These are phyloP conservation scores for Hymenoscyphus occultus DNA, from an alignment of 2,329 filamentous ascomycete genomes.

Conservation along the genomic window DNA sequence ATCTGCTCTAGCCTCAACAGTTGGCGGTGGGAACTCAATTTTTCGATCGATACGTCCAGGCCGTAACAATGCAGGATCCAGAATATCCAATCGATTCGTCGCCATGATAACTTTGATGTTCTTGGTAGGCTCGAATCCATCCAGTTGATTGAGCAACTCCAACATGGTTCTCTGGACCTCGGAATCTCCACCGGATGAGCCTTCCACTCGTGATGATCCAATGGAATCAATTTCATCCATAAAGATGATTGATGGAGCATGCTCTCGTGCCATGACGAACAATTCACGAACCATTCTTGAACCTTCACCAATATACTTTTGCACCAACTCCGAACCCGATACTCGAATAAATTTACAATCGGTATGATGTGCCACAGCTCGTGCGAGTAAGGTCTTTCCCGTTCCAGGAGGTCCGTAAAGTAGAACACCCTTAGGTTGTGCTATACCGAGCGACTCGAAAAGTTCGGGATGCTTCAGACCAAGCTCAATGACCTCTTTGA, in stretches of 20 bases:
- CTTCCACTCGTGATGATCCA: slow-evolving; percentile 93
- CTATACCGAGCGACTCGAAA: slow-evolving; percentile 98
- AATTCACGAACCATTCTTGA: slow-evolving; percentile 97
- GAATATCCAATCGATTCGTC: slow-evolving; percentile 94
- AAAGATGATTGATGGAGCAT: slow-evolving; percentile 98
- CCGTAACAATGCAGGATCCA: slow-evolving; percentile 89
- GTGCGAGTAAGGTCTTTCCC: slow-evolving; percentile 90
- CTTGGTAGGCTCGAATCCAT: slow-evolving; percentile 98
- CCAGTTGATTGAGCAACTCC: slow-evolving; percentile 95
- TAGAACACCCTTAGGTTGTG: slow-evolving; percentile 94
- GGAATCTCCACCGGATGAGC: slow-evolving; percentile 90
- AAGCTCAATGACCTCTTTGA: slow-evolving; percentile 99
- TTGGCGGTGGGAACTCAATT: slow-evolving; percentile 97
- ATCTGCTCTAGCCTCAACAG: slow-evolving; percentile 92
- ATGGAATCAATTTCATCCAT: slow-evolving; percentile 99
- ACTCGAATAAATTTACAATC: slow-evolving; percentile 99
- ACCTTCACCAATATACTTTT: slow-evolving; percentile 99
- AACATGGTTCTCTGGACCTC: slow-evolving; percentile 99
- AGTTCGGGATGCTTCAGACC: slow-evolving; percentile 97
- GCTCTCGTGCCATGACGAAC: slow-evolving; percentile 98
- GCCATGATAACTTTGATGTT: slow-evolving; percentile 99
- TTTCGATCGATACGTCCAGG: slow-evolving; percentile 98
- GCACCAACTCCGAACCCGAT: slow-evolving; percentile 91
- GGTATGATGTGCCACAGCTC: slow-evolving; percentile 96
- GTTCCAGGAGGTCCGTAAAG: slow-evolving; percentile 96